Evolutionary conservation across 495 filamentous ascomycete genomes (phyloP), one percentile per base, ranked within the genome.

Genomic region (Pseudomonodictys pantanalensis): DNA sequence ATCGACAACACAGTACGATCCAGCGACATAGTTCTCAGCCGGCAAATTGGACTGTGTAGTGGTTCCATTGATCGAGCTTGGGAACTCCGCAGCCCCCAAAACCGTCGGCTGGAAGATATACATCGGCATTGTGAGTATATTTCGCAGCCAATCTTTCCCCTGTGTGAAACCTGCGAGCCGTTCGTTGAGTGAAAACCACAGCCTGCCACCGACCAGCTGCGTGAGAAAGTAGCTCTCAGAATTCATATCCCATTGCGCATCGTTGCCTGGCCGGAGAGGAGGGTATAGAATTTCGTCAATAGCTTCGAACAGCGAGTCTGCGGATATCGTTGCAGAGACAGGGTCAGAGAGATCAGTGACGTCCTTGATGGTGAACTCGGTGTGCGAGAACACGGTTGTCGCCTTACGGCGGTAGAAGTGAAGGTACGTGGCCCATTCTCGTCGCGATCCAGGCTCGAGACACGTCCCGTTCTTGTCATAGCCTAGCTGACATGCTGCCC

Each of bases 81-180:
- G 32, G 32, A 22, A 18, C 4, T 30, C 39, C 9, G 23, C 29
- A n/a, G 33, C 17, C 2, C 41, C 26, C 23, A 50, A 15, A 3
- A 47, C 22, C 1, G 57, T 60, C 8, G 57, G 57, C 25, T 52
- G 48, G 49, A 60, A 60, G 28, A 54, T 10, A 41, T 53, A 60
- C 1, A 60, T 24, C 12, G 57, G 57, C 25, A 60, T 23, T 8
- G 42, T 29, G 3, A 60, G 28, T 5, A 48, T 12, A 22, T 60
- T 60, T n/a, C 38, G 20, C 1, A 60, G 49, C 48, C 50, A 60
- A 20, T 52, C 48, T 28, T 20, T 8, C 8, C 32, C 32, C 8
- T 8, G 32, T 3, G 47, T 24, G 20, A 35, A 45, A 15, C 5
- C 11, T 8, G 35, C 8, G 1, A 18, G 22, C 12, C 33, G 2